Base-by-base conservation (phyloP, 2,329 filamentous ascomycete genomes). In the Balansia obtecta region DNA sequence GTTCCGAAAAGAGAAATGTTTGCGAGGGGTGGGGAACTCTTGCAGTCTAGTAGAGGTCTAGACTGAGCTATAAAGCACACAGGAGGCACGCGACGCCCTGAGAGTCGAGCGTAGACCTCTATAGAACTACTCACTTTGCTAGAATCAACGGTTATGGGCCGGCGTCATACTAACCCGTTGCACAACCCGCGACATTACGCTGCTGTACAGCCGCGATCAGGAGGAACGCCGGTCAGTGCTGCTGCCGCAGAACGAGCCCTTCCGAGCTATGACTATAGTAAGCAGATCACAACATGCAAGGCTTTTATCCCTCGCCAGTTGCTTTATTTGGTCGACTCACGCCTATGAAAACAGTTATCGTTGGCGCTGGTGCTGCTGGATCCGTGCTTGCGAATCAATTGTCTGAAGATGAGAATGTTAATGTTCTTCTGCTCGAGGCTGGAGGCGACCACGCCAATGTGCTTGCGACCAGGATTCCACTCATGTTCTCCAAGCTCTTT, bases 331-430 rank as follows among this genome's bases (percentile, higher is more conserved):
- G 1, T 7, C 27, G 27, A 5, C 27, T 27, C 27, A 27, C 27
- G 27, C 27, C 27, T 27, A 27, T 27, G 6, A 27, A 20, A 13
- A 34, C 37, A 57, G 55, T 63, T 18, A 55, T 63, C 42, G 57
- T 62, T 4, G 61, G 62, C 16, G 61, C 58, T 27, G 62, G 62
- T 2, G 55, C 57, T 1, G 60, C 62, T 0, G 62, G 62, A 30
- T 53, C 60, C n/a, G 60, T 64, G 12, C 55, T 65, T 34, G 62
- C 61, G 13, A 57, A 54, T 46, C 58, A 60, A 48, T 58, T 63
- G 11, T 60, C 59, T 13, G 57, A 62, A 40, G 57, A 63, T 48
- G 45, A 48, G 4, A 45, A 53, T 46, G 51, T 56, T 18, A 51
- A 52, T 11, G 56, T 56, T 16, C 52, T 57, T 13, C 38, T 56